Evolutionary conservation across 2,329 filamentous ascomycete species (phyloP), one percentile per base, ranked within the genome.

Genomic region (Aspergillus hortae): DNA sequence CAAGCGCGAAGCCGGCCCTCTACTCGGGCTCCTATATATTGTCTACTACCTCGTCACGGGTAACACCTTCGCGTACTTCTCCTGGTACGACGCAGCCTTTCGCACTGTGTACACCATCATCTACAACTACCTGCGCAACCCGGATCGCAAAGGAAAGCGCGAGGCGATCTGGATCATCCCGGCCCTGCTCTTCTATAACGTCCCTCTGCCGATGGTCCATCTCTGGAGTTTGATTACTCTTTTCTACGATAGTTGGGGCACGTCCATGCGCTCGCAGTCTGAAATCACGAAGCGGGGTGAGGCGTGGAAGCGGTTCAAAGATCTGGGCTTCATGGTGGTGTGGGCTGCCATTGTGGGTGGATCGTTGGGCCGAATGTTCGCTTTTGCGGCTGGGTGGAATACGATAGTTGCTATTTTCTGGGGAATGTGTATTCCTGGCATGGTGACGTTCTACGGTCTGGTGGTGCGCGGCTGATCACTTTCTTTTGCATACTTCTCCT

Each of bases 191-290:
- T 71, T 71, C 48, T 72, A 70, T 49, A 65, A 70, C 41, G 48
- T 72, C 0, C 68, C 69, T 5, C 49, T 69, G 6, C 68, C 69
- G 0, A 67, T 65, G 9, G 65, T 71, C n/a, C 64, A 68, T 53
- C 55, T 65, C 11, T 72, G 69, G 69, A 65, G 64, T 25, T 51
- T 70, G 23, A 14, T 69, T 5, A 72, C 69, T 1, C 55, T 67
- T 4, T 56, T 69, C 11, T 61, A 69, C 17, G 65, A 67, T 12
- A 63, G 65, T 0, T 72, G 68, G 70, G 69, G 68, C 2, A 72
- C 68, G 0, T 56, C 62, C 5, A 71, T 71, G 68, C 59, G 69
- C 3, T 64, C 61, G 15, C 61, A 58, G 27, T 55, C 54, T 4
- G 67, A 69, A 48, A 48, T 56, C 43, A 54, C 59, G 15, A 63